These are phyloP conservation scores for Pezicula radicicola DNA, from an alignment of 2,329 filamentous ascomycete genomes.

Conservation along the genomic window DNA sequence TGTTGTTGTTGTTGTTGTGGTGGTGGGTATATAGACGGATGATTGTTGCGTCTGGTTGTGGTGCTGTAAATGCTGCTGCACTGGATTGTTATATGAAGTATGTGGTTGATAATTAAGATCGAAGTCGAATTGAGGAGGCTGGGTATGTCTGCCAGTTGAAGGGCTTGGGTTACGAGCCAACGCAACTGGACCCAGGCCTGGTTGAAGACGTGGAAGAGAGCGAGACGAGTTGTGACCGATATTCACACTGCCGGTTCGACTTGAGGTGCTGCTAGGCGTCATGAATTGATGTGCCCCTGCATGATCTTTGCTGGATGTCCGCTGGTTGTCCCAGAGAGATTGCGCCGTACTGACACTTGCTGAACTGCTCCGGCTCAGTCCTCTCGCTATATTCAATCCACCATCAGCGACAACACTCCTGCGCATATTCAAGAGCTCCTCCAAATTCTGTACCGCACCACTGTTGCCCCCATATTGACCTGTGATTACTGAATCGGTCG, in stretches of 20 bases:
- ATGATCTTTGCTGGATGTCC: constrained; percentile 7
- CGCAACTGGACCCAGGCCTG: constrained; percentile 8
- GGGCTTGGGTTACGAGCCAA: constrained; percentile 13
- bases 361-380: constrained; percentile 18
- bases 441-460: constrained; percentile 20
- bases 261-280: constrained; percentile 16
- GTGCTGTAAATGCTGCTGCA: constrained; percentile 11
- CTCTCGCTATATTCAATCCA: constrained; percentile 2
- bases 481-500: constrained; percentile 4
- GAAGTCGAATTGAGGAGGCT: constrained; percentile 17
- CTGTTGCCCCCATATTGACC: constrained; percentile 10
- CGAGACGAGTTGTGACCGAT: constrained; percentile 6
- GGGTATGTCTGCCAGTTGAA: constrained; percentile 8
- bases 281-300: constrained; percentile 19
- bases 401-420: constrained; percentile 17
- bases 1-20: too few relatives aligned
- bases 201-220: constrained; percentile 9
- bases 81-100: constrained; percentile 3
- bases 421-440: constrained; percentile 21
- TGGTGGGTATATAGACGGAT: constrained; percentile 14
- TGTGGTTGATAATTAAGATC: constrained; percentile 13
- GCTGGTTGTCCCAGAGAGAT: constrained; percentile 18
- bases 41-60: constrained; percentile 7
- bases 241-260: constrained; percentile 14
- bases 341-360: constrained; percentile 18